Base-by-base conservation (phyloP, 306 rosid species). In the Sechiopsis laciniata region DNA sequence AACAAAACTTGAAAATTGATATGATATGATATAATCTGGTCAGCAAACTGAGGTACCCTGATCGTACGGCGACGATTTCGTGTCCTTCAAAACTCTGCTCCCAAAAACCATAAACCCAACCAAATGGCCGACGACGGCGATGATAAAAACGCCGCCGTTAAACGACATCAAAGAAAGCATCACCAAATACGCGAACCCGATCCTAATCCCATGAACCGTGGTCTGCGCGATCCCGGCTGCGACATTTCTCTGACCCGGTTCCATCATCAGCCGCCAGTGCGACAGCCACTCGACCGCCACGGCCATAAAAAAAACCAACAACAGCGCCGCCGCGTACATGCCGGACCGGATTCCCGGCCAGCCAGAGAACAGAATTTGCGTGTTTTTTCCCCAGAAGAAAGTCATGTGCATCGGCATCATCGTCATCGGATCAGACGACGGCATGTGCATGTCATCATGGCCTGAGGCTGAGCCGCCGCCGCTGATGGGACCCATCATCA, bases 131-230 rank as follows among this genome's bases (percentile, higher is more conserved):
- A 86, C 51, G 1, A 85, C 89, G 26, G 89, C 67, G 3, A 88
- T 96, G 15, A 93, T 71, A 35, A 93, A 89, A 16, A 90, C 96
- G 11, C 98, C 98, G 0, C 91, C 97, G 73, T 93, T 93, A 69
- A 80, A 93, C 4, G 98, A 93, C 98, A 93, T 93, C 46, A 90
- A 76, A 21, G 98, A 84, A 73, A 93, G 76, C 98, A 93, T 93
- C 70, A 94, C 75, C 76, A 90, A 6, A 71, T 94, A 94, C 35
- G 71, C 80, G 9, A 58, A 6, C 3, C 75, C 75, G 1, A 77
- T 17, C 19, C 74, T 16, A 8, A 76, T 55, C 17, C 67, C 67
- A 52, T 76, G 79, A 6, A 76, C 55, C 24, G 14, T 26, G 4
- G 79, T 76, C 66, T 76, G 79, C 58, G 42, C 55, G 48, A 76